phyloP scores from a whole-genome alignment of 305 asterid species.

The Solanum hybrid region DNA sequence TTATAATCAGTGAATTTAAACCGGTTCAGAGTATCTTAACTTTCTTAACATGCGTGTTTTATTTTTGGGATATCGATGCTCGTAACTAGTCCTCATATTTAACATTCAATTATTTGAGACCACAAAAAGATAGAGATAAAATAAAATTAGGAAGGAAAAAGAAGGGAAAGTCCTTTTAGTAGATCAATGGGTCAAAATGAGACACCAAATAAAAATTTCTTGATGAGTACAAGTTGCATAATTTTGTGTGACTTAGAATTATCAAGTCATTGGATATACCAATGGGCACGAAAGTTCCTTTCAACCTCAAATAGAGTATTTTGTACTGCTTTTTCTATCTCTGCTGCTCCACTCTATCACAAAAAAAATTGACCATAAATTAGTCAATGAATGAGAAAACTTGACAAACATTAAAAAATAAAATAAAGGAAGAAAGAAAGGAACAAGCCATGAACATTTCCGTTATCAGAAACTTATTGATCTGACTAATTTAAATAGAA shows the following conservation, averaged over 20 bases:
- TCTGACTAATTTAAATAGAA: not conserved
- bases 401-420: not conserved
- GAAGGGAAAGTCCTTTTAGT: not conserved
- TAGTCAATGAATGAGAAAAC: not conserved
- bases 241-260: not conserved
- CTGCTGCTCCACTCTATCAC: slow-evolving; percentile 31
- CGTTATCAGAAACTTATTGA: not conserved
- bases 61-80: too few relatives aligned
- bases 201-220: not conserved
- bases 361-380: not conserved
- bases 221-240: not conserved
- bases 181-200: not conserved
- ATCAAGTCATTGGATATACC: not conserved
- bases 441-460: not conserved
- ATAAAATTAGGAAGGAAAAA: not conserved
- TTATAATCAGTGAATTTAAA: too few relatives aligned
- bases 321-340: slow-evolving; percentile 33
- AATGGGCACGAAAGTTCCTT: slow-evolving; percentile 15
- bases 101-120: not conserved
- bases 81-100: not conserved
- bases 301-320: slow-evolving; percentile 30
- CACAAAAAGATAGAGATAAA: not conserved
- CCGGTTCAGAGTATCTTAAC: not conserved
- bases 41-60: not conserved
- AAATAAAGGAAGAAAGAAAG: not conserved